Base-by-base conservation (phyloP, 2,329 filamentous ascomycete genomes). In the Xylariomycetidae sp. region DNA sequence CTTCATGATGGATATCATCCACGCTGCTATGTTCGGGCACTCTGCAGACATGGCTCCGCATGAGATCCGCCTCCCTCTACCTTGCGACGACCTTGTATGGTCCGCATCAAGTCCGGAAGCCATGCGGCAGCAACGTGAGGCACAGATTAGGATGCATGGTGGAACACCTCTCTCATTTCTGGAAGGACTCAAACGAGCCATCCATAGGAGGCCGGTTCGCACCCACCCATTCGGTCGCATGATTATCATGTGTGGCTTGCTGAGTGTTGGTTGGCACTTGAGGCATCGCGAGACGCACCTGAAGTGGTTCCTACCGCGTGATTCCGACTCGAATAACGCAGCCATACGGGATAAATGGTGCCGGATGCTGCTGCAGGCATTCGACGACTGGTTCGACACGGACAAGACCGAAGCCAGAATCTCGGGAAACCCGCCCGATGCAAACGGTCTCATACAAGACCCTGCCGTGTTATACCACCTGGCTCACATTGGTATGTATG, bases 231-330 rank as follows among this genome's bases (percentile, higher is more conserved):
- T 95, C 52, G 88, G 88, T 2, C 78, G 88, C 30, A 92, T 86
- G 48, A 88, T 93, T 43, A 75, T 95, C 48, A 93, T 95, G 82
- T 85, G 85, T 1, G 88, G 89, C 0, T 64, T 95, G 22, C 65
- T 95, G n/a, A 92, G 85, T 45, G 85, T 95, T 5, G 88, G 82
- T 39, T 95, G 86, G 87, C 88, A 95, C 50, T 79, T 95, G 65
- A 86, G 85, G 45, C 85, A 89, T 58, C 75, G 85, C 47, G 87
- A 94, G 54, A 75, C 89, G 4, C 86, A 94, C 58, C 76, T 92
- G 18, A 86, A 79, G 47, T 89, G 85, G 43, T 69, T 95, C 0
- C n/a, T n/a, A n/a, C n/a, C n/a, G n/a, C n/a, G n/a, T n/a, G 85
- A 76, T 22, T 75, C 85, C 2, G 73, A 75, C 60, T 73, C 57